Base-by-base conservation (phyloP, 441 rosid genomes). In the Euphorbia celastroides region DNA sequence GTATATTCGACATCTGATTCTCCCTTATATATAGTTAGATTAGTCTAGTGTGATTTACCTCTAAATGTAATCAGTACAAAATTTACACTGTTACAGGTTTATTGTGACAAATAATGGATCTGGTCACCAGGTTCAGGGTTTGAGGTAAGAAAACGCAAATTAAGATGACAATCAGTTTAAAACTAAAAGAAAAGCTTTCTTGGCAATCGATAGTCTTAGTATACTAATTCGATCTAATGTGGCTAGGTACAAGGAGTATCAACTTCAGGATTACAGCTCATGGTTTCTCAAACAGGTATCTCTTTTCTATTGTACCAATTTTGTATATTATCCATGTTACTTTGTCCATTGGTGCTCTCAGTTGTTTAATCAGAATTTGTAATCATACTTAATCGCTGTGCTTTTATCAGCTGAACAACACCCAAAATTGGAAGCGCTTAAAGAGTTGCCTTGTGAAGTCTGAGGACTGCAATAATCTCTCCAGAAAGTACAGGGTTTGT, bases 361-460 rank as follows among this genome's bases (percentile, higher is more conserved):
- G 46, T 60, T 38, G 34, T 2, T 44, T 67, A 32, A 20, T 28
- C 62, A 60, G 48, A 27, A 51, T n/a, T n/a, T n/a, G n/a, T n/a
- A n/a, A n/a, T n/a, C 36, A 19, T 60, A 59, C n/a, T n/a, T 20
- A 61, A 36, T 34, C 16, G 14, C 69, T 46, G 23, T 54, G 30
- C 30, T 59, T 73, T 36, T 42, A 67, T 70, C 83, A 90, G 98
- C 75, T 93, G 76, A 87, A 93, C 61, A 75, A 85, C 77, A 83
- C 91, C 3, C 30, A 72, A 30, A 78, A 86, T 51, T 90, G 98
- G 98, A 81, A 79, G 70, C 86, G 68, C 54, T 72, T 93, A 66
- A 88, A 82, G 92, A 86, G 90, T 52, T 93, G 98, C 78, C 97
- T 93, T 57, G 98, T 93, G 69, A 90, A 90, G 80, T 81, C 96